Percentiles rank a stretch among this genome's conserved stretches.
These are phyloP conservation scores for Prunus mongolica DNA, from an alignment of 306 rosid species.

Conservation along the genomic window DNA sequence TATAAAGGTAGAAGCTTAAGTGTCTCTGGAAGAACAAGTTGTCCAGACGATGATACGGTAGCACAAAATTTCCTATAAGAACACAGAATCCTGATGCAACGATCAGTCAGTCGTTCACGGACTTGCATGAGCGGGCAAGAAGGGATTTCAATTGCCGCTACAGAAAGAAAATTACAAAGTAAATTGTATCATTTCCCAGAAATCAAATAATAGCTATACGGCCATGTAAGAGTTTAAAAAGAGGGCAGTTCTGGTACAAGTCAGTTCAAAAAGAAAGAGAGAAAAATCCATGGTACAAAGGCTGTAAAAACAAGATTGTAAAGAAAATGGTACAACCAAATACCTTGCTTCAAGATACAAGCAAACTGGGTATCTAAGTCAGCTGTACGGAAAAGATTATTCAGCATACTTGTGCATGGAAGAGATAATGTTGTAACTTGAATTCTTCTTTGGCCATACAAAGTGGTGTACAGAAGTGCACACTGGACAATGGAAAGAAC, in stretches of 20 bases:
- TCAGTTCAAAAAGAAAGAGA: not conserved
- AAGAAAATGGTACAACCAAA: conserved; percentile 6
- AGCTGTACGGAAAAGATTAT: conserved; percentile 82
- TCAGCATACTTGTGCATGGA: conserved; percentile 78
- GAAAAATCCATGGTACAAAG: not conserved
- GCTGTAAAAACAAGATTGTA: not conserved
- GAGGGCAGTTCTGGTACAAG: not conserved
- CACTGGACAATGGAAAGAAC: conserved; percentile 40
- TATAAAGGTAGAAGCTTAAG: conserved; percentile 82
- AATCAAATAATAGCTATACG: not conserved
- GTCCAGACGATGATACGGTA: conserved; percentile 80
- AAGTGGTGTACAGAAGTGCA: conserved; percentile 86
- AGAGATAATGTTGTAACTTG: conserved; percentile 69
- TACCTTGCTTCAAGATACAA: conserved; percentile 85
- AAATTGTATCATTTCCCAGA: not conserved
- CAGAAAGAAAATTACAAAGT: conserved; percentile 13
- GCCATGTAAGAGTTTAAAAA: not conserved
- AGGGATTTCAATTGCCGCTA: conserved; percentile 71
- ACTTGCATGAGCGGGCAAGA: conserved; percentile 64
- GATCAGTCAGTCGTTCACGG: conserved; percentile 72
- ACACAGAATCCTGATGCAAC: conserved; percentile 61
- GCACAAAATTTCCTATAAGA: conserved; percentile 89
- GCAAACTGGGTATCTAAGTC: conserved; percentile 86
- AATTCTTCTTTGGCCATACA: conserved; percentile 84
- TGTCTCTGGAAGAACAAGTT: conserved; percentile 90